phyloP scores from a whole-genome alignment of 169 alveolate species.

The Plasmodium gonderi region DNA sequence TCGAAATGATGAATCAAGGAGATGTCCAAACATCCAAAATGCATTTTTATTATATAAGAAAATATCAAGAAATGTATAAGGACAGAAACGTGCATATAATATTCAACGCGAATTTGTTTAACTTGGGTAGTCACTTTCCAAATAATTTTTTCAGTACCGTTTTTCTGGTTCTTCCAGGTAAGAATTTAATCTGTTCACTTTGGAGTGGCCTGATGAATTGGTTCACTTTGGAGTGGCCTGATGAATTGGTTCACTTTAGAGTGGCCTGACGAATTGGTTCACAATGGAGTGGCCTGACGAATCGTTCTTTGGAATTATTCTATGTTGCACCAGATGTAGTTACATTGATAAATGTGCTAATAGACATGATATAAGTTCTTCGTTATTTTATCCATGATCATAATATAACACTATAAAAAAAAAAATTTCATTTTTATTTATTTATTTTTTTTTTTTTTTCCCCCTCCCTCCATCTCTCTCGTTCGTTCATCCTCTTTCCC shows the following conservation, averaged over 20 bases:
- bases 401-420: too few relatives aligned
- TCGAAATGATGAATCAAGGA: neutral
- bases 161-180: constrained; percentile 53
- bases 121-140: constrained; percentile 8
- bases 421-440: too few relatives aligned
- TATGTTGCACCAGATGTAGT: too few relatives aligned
- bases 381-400: too few relatives aligned
- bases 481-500: neutral
- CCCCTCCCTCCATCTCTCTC: neutral
- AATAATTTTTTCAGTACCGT: constrained; percentile 25
- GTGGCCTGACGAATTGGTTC: too few relatives aligned
- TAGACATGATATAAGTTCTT: too few relatives aligned
- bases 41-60: constrained; percentile 33
- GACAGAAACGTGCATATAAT: neutral
- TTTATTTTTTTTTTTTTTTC: neutral
- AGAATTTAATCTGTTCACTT: neutral
- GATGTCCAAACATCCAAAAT: neutral
- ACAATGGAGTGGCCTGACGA: too few relatives aligned
- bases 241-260: too few relatives aligned
- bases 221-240: neutral
- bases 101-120: constrained; percentile 25
- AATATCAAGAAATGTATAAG: constrained; percentile 13
- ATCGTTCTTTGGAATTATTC: too few relatives aligned
- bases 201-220: neutral
- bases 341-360: too few relatives aligned